phyloP scores from a whole-genome alignment of 179 eudicot species.

The Beta macrorhiza region DNA sequence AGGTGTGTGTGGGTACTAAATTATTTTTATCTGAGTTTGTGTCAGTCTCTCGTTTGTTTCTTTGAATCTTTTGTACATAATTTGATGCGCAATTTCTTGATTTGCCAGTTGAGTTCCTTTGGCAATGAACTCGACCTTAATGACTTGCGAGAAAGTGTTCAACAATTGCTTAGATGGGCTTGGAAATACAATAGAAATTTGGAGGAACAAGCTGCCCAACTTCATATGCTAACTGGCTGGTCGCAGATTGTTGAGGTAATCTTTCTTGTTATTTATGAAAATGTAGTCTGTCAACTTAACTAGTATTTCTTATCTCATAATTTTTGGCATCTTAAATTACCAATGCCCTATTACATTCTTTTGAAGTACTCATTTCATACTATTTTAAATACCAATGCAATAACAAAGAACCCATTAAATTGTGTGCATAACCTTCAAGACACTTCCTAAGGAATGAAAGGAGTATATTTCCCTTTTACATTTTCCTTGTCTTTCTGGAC shows the following conservation, averaged over 20 bases:
- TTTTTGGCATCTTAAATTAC: background rate
- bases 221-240: constrained; percentile 98
- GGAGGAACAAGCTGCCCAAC: constrained; percentile 99
- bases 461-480: background rate
- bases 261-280: background rate
- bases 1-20: constrained; percentile 44
- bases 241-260: constrained; percentile 88
- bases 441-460: background rate
- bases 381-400: background rate
- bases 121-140: constrained; percentile 78
- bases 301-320: background rate
- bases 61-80: constrained; percentile 7
- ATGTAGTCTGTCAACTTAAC: background rate
- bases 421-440: background rate
- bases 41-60: background rate
- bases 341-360: background rate
- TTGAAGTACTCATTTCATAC: background rate
- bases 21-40: background rate
- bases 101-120: constrained; percentile 59
- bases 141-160: constrained; percentile 70
- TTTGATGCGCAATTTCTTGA: constrained; percentile 44
- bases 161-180: constrained; percentile 88
- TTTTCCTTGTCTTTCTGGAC: background rate
- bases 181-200: constrained; percentile 95
- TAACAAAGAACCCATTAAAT: background rate